phyloP scores from a whole-genome alignment of 2,329 filamentous ascomycete genomes.

The Fusarium udum region DNA sequence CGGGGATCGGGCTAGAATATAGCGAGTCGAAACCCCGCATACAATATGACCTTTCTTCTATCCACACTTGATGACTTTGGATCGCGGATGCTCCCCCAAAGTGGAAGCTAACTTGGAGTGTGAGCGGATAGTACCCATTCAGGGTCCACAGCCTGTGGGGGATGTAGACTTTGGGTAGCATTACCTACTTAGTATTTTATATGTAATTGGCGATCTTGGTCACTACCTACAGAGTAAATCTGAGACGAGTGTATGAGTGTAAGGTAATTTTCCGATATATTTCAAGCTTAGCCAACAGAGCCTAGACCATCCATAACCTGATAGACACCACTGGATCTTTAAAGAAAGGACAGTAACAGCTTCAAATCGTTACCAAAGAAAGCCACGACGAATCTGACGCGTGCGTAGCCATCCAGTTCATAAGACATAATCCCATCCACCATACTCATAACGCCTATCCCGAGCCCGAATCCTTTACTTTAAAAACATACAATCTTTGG shows the following conservation, averaged over 20 bases:
- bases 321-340: neutral
- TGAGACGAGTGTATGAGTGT: neutral
- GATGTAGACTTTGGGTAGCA: neutral
- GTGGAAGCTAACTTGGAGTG: neutral
- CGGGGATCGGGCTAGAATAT: conserved; percentile 30
- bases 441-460: conserved; percentile 31
- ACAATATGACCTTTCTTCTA: neutral
- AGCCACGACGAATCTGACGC: neutral
- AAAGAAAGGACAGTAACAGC: conserved; percentile 33
- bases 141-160: conserved; percentile 26
- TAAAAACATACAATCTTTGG: conserved; percentile 32
- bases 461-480: neutral
- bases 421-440: conserved; percentile 20
- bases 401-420: conserved; percentile 16
- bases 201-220: neutral
- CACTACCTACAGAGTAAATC: neutral
- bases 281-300: conserved; percentile 3
- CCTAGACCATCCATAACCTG: conserved; percentile 3
- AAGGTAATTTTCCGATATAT: neutral
- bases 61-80: neutral
- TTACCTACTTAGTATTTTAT: neutral
- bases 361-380: conserved; percentile 6
- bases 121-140: conserved; percentile 4
- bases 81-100: conserved; percentile 12
- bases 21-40: conserved; percentile 39